Evolutionary conservation across 2,329 filamentous ascomycete species (phyloP).

Genomic region (Colletotrichum orbiculare): DNA sequence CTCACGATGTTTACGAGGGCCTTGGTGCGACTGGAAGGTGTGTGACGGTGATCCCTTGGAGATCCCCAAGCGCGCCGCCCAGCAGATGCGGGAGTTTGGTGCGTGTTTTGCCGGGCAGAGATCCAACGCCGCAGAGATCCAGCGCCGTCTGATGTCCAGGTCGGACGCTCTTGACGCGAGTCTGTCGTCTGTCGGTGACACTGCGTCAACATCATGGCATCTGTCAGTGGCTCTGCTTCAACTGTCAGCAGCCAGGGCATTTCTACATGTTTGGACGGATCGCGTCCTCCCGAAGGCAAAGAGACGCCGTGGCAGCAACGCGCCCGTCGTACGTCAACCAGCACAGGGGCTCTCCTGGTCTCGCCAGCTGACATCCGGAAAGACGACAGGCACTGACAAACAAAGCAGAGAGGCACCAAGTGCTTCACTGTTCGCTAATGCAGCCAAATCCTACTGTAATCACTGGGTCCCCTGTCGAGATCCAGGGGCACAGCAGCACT

Average conservation of each 20-base stretch:
- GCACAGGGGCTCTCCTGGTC: too few relatives aligned
- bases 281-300: too few relatives aligned
- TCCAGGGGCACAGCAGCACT: slow-evolving; percentile 4
- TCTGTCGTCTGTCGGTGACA: neutral
- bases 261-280: too few relatives aligned
- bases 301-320: too few relatives aligned
- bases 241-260: too few relatives aligned
- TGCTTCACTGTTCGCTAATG: slow-evolving; percentile 7
- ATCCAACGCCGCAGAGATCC: neutral
- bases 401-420: slow-evolving; percentile 13
- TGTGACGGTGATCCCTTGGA: slow-evolving; percentile 25
- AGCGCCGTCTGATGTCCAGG: neutral
- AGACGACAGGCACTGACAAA: slow-evolving; percentile 3
- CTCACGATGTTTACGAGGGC: too few relatives aligned
- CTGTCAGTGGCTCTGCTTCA: too few relatives aligned
- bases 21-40: slow-evolving; percentile 3
- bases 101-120: slow-evolving; percentile 8
- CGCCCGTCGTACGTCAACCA: too few relatives aligned
- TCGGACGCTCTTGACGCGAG: slow-evolving; percentile 1
- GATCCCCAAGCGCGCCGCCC: slow-evolving; percentile 26
- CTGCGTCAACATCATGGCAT: too few relatives aligned
- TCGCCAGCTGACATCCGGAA: neutral
- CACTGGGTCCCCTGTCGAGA: slow-evolving; percentile 4
- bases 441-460: slow-evolving; percentile 4
- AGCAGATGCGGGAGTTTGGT: neutral